Conservation (phyloP, 129 eudicot species). For the Scalesia atractyloides region DNA sequence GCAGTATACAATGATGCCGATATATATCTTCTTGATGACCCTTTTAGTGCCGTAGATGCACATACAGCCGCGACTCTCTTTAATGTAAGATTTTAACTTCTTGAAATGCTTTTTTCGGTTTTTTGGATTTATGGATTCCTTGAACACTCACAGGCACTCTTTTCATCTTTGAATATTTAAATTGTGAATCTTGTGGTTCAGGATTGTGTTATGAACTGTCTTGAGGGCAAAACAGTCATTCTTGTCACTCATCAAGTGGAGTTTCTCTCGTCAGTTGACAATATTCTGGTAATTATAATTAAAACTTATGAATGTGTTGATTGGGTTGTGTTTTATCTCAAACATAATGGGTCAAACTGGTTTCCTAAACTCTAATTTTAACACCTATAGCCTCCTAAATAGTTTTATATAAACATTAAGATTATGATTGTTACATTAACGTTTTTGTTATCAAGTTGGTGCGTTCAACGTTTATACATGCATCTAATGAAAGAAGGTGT, state of each 20-base stretch:
- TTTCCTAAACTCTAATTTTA: not conserved
- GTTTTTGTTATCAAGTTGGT: not conserved
- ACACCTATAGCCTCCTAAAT: not conserved
- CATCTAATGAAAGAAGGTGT: not conserved
- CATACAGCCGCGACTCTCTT: conserved; percentile 83
- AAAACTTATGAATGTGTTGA: conserved; percentile 11
- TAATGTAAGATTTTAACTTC: conserved; percentile 43
- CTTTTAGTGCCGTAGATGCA: conserved; percentile 93
- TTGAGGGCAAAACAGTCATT: conserved; percentile 60
- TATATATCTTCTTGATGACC: conserved; percentile 85
- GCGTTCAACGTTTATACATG: not conserved
- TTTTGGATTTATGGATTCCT: not conserved
- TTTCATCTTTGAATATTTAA: conserved; percentile 2
- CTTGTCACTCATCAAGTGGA: conserved; percentile 94
- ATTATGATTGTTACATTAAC: not conserved
- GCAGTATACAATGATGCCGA: conserved; percentile 85
- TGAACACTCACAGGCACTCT: too few relatives aligned
- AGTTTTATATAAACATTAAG: not conserved
- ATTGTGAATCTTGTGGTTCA: conserved; percentile 31
- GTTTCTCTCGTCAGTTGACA: conserved; percentile 63
- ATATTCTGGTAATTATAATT: conserved; percentile 57
- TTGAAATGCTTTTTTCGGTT: not conserved
- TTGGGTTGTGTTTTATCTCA: not conserved
- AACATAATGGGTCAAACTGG: not conserved
- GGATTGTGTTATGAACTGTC: conserved; percentile 77